Conservation (phyloP, 1,284 basidiomycete species). For the Kwoniella shivajii region DNA sequence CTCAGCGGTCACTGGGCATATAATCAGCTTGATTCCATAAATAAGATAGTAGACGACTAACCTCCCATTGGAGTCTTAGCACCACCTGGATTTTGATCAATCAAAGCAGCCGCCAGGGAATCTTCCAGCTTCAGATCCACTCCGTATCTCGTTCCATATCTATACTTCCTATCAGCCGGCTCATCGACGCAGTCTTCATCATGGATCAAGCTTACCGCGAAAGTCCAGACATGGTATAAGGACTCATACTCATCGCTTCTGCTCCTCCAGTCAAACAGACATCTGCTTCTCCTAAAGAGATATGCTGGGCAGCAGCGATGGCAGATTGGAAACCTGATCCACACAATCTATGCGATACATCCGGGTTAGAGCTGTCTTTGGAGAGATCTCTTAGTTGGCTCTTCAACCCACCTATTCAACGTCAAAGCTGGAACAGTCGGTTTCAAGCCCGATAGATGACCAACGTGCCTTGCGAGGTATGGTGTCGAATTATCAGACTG, state of each 20-base stretch:
- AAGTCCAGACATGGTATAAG: conserved; percentile 56
- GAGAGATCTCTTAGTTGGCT: not conserved
- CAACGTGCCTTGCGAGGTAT: conserved; percentile 61
- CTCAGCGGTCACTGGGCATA: conserved; percentile 58
- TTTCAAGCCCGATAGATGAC: conserved; percentile 58
- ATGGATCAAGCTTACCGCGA: conserved; percentile 46
- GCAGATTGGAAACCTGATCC: conserved; percentile 61
- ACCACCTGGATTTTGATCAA: conserved; percentile 58
- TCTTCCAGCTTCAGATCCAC: conserved; percentile 62
- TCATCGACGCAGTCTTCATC: not conserved
- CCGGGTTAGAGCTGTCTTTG: not conserved
- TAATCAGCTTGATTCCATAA: conserved; percentile 2
- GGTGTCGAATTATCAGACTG: conserved; percentile 58
- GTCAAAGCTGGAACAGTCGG: conserved; percentile 60
- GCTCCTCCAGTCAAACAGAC: conserved; percentile 61
- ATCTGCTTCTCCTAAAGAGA: conserved; percentile 58
- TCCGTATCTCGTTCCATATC: conserved; percentile 56
- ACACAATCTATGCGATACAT: conserved; percentile 54
- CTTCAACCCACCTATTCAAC: conserved; percentile 55
- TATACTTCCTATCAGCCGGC: conserved; percentile 9
- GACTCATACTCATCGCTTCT: conserved; percentile 60
- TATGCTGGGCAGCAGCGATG: conserved; percentile 60
- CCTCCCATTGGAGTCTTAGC: conserved; percentile 57
- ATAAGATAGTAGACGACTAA: conserved; percentile 24
- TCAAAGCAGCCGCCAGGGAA: conserved; percentile 58